phyloP scores from a whole-genome alignment of 192 early-diverging fungal genomes.

The Coemansia sp. region DNA sequence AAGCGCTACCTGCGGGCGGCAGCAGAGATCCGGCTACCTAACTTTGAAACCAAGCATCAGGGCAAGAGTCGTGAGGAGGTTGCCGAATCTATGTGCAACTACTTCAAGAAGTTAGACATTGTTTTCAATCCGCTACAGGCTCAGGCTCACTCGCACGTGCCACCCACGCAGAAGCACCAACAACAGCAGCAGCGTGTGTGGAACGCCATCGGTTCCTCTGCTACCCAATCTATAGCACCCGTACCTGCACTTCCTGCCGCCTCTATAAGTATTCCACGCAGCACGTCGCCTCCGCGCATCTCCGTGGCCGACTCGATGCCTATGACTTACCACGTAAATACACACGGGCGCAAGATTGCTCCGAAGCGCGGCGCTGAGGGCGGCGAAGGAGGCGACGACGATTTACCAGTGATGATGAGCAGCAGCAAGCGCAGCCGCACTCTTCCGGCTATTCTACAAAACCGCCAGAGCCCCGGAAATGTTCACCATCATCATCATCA shows the following conservation, averaged over 20 bases:
- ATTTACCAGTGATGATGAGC: conserved; percentile 33
- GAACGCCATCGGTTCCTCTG: background rate
- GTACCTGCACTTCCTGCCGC: background rate
- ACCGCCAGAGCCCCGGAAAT: conserved; percentile 15
- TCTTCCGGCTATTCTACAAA: conserved; percentile 30
- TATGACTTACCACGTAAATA: conserved; percentile 12
- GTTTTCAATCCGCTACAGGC: conserved; percentile 35
- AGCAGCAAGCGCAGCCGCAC: conserved; percentile 50
- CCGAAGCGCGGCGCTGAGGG: conserved; percentile 42
- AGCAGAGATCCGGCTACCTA: conserved; percentile 26
- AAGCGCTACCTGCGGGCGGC: conserved; percentile 42
- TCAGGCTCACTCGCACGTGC: conserved; percentile 10
- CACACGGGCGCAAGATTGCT: conserved; percentile 36
- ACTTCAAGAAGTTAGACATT: conserved; percentile 41
- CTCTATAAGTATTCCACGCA: conserved; percentile 35
- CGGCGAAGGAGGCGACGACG: conserved; percentile 9
- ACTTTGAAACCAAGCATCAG: conserved; percentile 33
- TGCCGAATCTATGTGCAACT: conserved; percentile 37
- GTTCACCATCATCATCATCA: conserved; percentile 6
- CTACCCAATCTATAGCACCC: background rate
- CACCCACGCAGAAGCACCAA: background rate
- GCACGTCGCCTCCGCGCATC: conserved; percentile 37
- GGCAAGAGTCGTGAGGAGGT: conserved; percentile 45
- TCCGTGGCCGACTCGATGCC: conserved; percentile 39
- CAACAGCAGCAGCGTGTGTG: conserved; percentile 4